These are phyloP conservation scores for Pascua guehoae DNA, from an alignment of 1,284 basidiomycete species.

Conservation along the genomic window DNA sequence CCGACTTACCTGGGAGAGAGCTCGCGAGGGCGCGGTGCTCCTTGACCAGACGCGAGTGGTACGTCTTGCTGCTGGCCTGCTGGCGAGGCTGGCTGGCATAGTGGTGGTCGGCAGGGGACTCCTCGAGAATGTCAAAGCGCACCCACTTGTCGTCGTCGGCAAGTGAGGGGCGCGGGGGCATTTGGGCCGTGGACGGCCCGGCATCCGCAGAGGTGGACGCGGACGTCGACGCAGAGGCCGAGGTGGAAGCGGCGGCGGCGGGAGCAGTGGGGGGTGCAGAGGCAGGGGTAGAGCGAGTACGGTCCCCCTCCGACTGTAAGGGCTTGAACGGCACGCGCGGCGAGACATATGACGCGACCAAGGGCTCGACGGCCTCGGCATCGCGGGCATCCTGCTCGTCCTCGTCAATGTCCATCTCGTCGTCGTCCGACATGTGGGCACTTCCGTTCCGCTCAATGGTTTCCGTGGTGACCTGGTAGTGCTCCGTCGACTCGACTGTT, in stretches of 20 bases:
- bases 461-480: neutral
- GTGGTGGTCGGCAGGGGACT: constrained; percentile 74
- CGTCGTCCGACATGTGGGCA: constrained; percentile 7
- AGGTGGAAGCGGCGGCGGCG: neutral
- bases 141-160: constrained; percentile 56
- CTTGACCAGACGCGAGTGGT: constrained; percentile 68
- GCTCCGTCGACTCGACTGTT: neutral
- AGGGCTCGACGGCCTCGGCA: constrained; percentile 16
- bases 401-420: constrained; percentile 16
- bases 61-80: constrained; percentile 65
- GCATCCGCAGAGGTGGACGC: neutral
- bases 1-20: constrained; percentile 56
- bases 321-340: no score
- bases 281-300: neutral
- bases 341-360: neutral
- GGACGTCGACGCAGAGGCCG: neutral
- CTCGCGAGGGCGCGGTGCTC: constrained; percentile 76
- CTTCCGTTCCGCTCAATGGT: constrained; percentile 1
- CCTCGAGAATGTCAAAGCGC: constrained; percentile 69
- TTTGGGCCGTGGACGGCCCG: constrained; percentile 4
- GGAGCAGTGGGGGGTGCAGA: neutral
- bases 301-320: neutral
- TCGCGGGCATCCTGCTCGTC: constrained; percentile 21
- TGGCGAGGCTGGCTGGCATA: constrained; percentile 57
- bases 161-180: constrained; percentile 2